Conservation (phyloP, 345 rosid species). For the Salix suchowensis region DNA sequence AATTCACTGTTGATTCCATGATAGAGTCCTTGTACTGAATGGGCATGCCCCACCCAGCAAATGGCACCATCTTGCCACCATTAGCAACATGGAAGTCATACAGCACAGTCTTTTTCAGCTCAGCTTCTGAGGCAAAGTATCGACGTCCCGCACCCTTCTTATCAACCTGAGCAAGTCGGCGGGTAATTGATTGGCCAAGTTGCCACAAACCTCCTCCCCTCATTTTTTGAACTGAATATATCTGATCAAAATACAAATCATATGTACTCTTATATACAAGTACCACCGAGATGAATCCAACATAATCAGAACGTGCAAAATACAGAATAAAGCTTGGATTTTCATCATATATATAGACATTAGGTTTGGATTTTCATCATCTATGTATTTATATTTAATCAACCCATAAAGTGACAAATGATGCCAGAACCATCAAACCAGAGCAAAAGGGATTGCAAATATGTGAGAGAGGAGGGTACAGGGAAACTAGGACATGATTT, state of each 20-base stretch:
- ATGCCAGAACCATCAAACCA: not conserved
- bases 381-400: not conserved
- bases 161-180: conserved; percentile 70
- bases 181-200: conserved; percentile 85
- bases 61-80: conserved; percentile 98
- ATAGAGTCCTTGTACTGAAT: conserved; percentile 96
- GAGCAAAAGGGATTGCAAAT: not conserved
- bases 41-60: conserved; percentile 99
- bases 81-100: conserved; percentile 74
- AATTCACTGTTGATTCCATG: conserved; percentile 91
- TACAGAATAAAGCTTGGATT: not conserved
- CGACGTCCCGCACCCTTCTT: conserved; percentile 61
- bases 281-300: not conserved
- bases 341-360: not conserved
- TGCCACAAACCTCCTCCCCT: conserved; percentile 95
- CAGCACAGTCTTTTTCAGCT: conserved; percentile 83
- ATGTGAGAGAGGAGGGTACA: not conserved
- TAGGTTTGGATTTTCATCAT: not conserved
- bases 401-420: not conserved
- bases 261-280: not conserved
- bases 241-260: conserved; percentile 25
- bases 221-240: conserved; percentile 43
- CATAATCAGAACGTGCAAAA: not conserved
- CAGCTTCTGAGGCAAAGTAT: conserved; percentile 70
- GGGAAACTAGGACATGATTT: not conserved